Base-by-base conservation (phyloP, 2,329 filamentous ascomycete genomes). In the Lizonia empirigonia region DNA sequence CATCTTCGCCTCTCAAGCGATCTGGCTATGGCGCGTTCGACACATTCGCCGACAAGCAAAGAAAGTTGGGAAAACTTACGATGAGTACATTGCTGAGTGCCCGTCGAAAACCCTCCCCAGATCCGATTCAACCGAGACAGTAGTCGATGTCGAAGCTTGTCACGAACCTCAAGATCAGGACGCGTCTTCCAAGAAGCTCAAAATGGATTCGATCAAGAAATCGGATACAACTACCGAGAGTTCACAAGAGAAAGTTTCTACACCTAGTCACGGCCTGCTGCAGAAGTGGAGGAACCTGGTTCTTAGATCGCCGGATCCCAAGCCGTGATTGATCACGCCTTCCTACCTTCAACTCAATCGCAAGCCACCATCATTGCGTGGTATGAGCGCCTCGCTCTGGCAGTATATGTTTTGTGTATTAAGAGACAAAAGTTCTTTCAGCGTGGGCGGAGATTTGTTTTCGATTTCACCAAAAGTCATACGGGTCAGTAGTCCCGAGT, bases 11-110 rank as follows among this genome's bases (percentile, higher is more conserved):
- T 84, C 80, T 10, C 85, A 87, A 58, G 68, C 81, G 8, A 73
- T 85, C 48, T 87, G 84, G 84, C 71, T 82, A 2, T 69, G 80
- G 56, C 80, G 82, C 18, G 82, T 83, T 4, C 77, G 81, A 16
- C 72, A 74, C 41, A 65, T 85, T 29, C 78, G 82, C 12, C 76
- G 72, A 49, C 76, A 78, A 55, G 84, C 83, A 3, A 81, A 80
- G 54, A 70, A 70, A 5, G 67, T 75, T 4, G 81, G 80, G 1
- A 79, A 77, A 64, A 81, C 77, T 0, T 82, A 85, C 56, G 83
- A 86, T 57, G 81, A 85, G 37, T 63, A 85, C 35, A 36, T 70
- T 30, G 59, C 59, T 0, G 49, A 62, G 27, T 49, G 65, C 10
- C 61, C 62, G 0, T 56, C 61, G 12, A 67, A 68, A 51, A 68